Evolutionary conservation across 148 eudicot species (phyloP), one percentile per base, ranked within the genome.

Genomic region (Diospyros lotus): DNA sequence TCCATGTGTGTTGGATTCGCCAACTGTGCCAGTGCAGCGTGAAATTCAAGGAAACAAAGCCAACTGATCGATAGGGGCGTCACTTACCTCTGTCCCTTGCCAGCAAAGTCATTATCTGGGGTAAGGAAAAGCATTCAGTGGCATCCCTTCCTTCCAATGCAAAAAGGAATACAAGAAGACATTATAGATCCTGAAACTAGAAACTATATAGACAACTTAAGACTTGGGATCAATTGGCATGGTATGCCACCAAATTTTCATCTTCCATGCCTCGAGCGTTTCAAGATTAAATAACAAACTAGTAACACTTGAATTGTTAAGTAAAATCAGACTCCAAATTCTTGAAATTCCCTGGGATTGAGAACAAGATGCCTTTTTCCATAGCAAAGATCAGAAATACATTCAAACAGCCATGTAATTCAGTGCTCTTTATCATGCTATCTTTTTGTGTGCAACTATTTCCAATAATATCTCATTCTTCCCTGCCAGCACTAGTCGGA

Each of bases 121-220:
- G 98, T 92, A 68, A 94, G 96, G 80, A 94, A 94, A 73, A 94
- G 93, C 98, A 94, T 94, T 86, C 98, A 94, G 83, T 94, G 98
- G 75, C 98, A 94, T 78, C 92, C 97, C 84, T 94, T 92, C 89
- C 98, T 94, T 92, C 71, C 79, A 88, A 51, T 43, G 68, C 46
- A 10, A 2, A 50, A 73, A 73, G 62, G 44, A 8, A 7, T 4
- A 9, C 10, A 39, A 12, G 46, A 48, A 2, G 50, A 62, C 9
- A 28, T 73, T 63, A 2, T 53, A 44, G 7, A 28, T 13, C 15
- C 71, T 14, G 59, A 58, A 6, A 69, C 41, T 61, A 52, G 51
- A 5, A 38, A 14, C 1, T 11, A 48, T 39, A n/a, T 61, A 44
- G 1, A 76, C 15, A 46, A 61, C 41, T 11, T 50, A 42, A 51